Base-by-base conservation (phyloP, 2,329 filamentous ascomycete species). In the Fusarium redolens region DNA sequence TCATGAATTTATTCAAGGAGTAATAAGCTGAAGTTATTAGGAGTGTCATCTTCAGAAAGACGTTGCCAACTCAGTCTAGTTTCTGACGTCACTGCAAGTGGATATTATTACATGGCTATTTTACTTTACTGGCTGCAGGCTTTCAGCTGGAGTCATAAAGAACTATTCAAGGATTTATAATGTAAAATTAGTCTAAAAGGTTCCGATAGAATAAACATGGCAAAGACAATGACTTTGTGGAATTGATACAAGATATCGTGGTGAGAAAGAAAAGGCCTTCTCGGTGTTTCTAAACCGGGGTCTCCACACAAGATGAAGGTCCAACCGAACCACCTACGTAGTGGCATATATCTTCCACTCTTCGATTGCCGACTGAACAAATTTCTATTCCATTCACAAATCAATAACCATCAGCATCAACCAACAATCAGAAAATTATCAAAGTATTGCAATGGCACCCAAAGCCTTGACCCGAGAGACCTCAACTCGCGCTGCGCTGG, bases 391-490 rank as follows among this genome's bases (percentile, higher is more conserved):
- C 40, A 38, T 17, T 28, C 30, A 44, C 33, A 28, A 30, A 13
- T 30, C 50, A 40, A 54, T 15, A 15, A 30, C 18, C 22, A 40
- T 17, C 30, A 15, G 17, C 33, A 25, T 28, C 18, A 28, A 40
- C n/a, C 14, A 52, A 47, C 18, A 40, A 28, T 20, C 22, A 20
- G n/a, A 43, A 58, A 14, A 20, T 11, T 3, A 33, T 20, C 48
- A 40, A 35, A 11, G 11, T 40, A 48, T 30, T n/a, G 43, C 1
- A 17, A 77, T 77, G 75, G 15, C 74, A 43, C 44, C 62, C 13
- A 71, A 67, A 13, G 52, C 71, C n/a, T 71, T 70, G 58, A 69
- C 56, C 37, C 66, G 75, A 50, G 47, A 75, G 15, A 57, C 62
- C 9, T 30, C 65, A 17, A 47, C 57, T 18, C 65, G 61, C 22